Evolutionary conservation across 2,329 filamentous ascomycete species (phyloP), one percentile per base, ranked within the genome.

Genomic region (Verticillium klebahnii): DNA sequence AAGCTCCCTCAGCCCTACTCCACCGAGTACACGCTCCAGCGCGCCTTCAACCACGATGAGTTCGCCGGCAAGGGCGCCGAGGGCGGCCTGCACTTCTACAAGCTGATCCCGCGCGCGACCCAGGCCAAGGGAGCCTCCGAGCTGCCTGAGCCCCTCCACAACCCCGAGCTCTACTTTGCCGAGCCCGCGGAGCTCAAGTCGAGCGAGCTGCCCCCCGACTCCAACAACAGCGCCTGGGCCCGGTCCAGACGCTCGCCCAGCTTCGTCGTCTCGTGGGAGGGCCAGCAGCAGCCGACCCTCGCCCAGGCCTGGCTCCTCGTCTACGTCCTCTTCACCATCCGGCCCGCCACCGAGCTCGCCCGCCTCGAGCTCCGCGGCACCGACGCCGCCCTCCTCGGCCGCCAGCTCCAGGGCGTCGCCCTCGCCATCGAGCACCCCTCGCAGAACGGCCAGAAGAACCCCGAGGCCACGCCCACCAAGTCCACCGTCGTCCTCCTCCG

Each of bases 191-290:
- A 77, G 65, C 77, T 81, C 60, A 82, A 81, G 67, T 82, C 79
- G 14, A 80, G 77, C 69, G 78, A 82, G 67, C 73, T 80, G 17
- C 80, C 80, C 4, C 69, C 79, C 40, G 73, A 75, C 55, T 82
- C 81, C 62, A 82, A 84, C 72, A 85, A 85, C 72, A 82, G 80
- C 56, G 73, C 81, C 57, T 85, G 83, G 83, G 83, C 79, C 6
- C 76, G 83, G n/a, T 79, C 82, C n/a, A 75, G 82, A 39, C 79
- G 83, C 62, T 82, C 81, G 4, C 82, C 83, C 3, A 75, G 76
- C 60, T 78, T 80, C 52, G 72, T 72, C 6, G 68, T 82, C 56
- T 67, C 70, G 58, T 85, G 82, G 82, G 74, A 76, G 25, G 72
- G 68, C 25, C 64, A 69, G 1, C 68, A 72, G 17, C 65, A 75